Base-by-base conservation (phyloP, 2,329 filamentous ascomycete genomes). In the Meredithiella fracta region DNA sequence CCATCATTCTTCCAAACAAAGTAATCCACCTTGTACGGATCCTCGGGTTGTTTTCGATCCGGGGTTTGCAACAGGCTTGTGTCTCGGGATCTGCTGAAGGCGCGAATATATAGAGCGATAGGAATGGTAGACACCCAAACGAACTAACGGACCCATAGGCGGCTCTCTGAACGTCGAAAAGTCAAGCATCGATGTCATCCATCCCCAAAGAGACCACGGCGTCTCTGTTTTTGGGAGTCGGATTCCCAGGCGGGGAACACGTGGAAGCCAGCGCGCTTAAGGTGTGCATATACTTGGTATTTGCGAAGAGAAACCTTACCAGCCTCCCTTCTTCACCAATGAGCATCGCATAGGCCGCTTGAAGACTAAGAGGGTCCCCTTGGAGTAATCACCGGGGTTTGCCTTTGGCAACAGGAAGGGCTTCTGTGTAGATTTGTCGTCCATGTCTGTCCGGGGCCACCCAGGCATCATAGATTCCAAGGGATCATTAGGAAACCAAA, bases 311-410 rank as follows among this genome's bases (percentile, higher is more conserved):
- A 73, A 29, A 80, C 69, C 66, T 78, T 81, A 37, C 80, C 79
- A 44, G 69, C 67, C 59, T 80, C 76, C 72, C 76, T 51, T 86
- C 83, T 23, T 78, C 72, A 1, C 88, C 88, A 60, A 95, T 77
- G 54, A 95, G 81, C 22, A 88, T 77, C 3, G 90, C 79, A 71
- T 97, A 97, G 0, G 89, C 89, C 4, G 86, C 90, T 67, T 97
- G 87, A 40, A 97, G 70, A 67, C 86, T 94, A 73, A 98, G 82
- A 0, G 91, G 89, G 92, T 67, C 0, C 84, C 85, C 3, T 75
- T 70, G 5, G 81, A 77, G 58, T 80, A 78, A 44, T 73, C 72
- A 29, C 69, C 64, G 1, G 65, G 63, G 9, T 65, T 63, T 25
- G 62, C 56, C 31, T 60, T 59, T 9, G 59, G 60, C 49, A 60